These are phyloP conservation scores for Nakazawaea peltata DNA, from an alignment of 805 yeast species.

Conservation along the genomic window DNA sequence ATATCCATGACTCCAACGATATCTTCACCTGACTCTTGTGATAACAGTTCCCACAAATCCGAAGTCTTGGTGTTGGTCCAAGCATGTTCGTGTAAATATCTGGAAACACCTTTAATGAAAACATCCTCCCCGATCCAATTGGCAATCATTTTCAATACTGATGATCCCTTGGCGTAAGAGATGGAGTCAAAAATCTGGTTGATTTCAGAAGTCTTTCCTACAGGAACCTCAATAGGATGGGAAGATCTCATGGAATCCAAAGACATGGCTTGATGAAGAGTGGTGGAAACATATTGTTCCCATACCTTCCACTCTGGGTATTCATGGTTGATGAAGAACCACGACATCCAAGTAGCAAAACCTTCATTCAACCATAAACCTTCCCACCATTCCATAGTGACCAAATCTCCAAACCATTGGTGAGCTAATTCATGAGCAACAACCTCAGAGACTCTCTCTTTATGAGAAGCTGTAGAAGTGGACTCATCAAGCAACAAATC, in stretches of 20 bases:
- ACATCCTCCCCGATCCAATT: constrained; percentile 59
- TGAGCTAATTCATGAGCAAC: constrained; percentile 85
- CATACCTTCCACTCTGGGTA: constrained; percentile 81
- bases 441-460: constrained; percentile 73
- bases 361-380: constrained; percentile 88
- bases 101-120: constrained; percentile 67
- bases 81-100: constrained; percentile 53
- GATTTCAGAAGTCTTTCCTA: constrained; percentile 67
- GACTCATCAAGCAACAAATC: constrained; percentile 43
- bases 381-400: constrained; percentile 94
- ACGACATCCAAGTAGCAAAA: constrained; percentile 86
- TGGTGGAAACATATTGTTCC: constrained; percentile 42
- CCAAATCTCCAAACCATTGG: constrained; percentile 87
- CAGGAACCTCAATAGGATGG: constrained; percentile 79
- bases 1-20: constrained; percentile 56
- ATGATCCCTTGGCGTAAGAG: constrained; percentile 76
- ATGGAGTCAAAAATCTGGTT: constrained; percentile 80
- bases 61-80: constrained; percentile 67
- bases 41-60: constrained; percentile 64
- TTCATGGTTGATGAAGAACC: constrained; percentile 57
- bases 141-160: constrained; percentile 70
- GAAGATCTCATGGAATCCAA: constrained; percentile 54
- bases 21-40: constrained; percentile 55
- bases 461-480: constrained; percentile 41
- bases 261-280: constrained; percentile 42